Evolutionary conservation across 805 yeast species (phyloP).

Genomic region (Lipomyces anomalus): DNA sequence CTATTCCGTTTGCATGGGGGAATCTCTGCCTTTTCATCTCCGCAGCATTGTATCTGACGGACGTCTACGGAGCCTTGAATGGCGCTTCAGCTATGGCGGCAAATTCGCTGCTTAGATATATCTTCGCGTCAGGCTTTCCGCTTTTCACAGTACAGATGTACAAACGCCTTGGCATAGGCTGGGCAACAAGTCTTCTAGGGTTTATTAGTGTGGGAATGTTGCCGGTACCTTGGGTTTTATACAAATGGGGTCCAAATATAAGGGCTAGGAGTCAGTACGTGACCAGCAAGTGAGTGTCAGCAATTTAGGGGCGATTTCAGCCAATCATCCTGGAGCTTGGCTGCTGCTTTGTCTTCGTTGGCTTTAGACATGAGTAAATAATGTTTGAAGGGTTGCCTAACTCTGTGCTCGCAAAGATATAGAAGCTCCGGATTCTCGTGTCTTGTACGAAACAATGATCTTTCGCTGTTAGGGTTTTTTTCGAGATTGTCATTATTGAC

Average conservation of each 20-base stretch:
- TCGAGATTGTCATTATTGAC: no score
- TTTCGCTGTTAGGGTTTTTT: no score
- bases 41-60: slow-evolving; percentile 59
- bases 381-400: no score
- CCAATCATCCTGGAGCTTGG: no score
- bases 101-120: slow-evolving; percentile 69
- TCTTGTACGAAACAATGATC: no score
- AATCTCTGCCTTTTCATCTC: slow-evolving; percentile 52
- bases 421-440: no score
- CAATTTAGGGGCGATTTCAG: no score
- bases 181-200: slow-evolving; percentile 72
- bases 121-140: slow-evolving; percentile 74
- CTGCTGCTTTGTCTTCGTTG: no score
- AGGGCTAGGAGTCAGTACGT: no score
- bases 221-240: slow-evolving; percentile 49
- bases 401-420: no score
- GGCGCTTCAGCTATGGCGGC: slow-evolving; percentile 87
- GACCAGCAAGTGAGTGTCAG: no score
- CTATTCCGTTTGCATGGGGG: slow-evolving; percentile 33
- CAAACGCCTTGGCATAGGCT: slow-evolving; percentile 57
- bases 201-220: slow-evolving; percentile 49
- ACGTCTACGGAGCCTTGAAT: slow-evolving; percentile 64
- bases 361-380: no score
- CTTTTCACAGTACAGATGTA: slow-evolving; percentile 79
- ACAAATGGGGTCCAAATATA: slow-evolving; percentile 16